These are phyloP conservation scores for Botrytis cinerea DNA, from an alignment of 2,329 filamentous ascomycete species.

Conservation along the genomic window DNA sequence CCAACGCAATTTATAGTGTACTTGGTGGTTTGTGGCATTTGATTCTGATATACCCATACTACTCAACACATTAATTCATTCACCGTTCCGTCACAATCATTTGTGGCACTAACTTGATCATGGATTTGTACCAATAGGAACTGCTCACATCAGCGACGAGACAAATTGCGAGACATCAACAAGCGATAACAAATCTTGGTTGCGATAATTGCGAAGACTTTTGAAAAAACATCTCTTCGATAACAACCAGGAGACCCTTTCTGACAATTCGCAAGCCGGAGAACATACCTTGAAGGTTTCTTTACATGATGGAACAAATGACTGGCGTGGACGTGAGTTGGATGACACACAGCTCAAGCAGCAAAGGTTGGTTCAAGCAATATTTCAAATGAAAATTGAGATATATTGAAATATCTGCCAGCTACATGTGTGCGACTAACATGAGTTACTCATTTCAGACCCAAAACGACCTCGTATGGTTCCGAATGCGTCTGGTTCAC, in stretches of 20 bases:
- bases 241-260: neutral
- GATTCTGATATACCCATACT: neutral
- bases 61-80: neutral
- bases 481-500: conserved; percentile 10
- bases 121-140: conserved; percentile 20
- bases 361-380: conserved; percentile 38
- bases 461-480: conserved; percentile 18
- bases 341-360: conserved; percentile 39
- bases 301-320: conserved; percentile 39
- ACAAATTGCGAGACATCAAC: conserved; percentile 11
- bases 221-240: neutral
- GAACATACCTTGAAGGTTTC: neutral
- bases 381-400: conserved; percentile 35
- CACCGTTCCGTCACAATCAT: conserved; percentile 15
- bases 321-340: conserved; percentile 42
- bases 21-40: neutral
- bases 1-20: neutral
- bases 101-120: conserved; percentile 22
- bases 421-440: conserved; percentile 3
- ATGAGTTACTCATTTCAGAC: conserved; percentile 6
- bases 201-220: conserved; percentile 6
- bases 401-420: conserved; percentile 6
- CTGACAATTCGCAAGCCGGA: neutral
- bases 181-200: conserved; percentile 16
- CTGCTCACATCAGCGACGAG: conserved; percentile 25